Evolutionary conservation across 306 rosid genomes (phyloP).

Genomic region (Arachis hypogaea): DNA sequence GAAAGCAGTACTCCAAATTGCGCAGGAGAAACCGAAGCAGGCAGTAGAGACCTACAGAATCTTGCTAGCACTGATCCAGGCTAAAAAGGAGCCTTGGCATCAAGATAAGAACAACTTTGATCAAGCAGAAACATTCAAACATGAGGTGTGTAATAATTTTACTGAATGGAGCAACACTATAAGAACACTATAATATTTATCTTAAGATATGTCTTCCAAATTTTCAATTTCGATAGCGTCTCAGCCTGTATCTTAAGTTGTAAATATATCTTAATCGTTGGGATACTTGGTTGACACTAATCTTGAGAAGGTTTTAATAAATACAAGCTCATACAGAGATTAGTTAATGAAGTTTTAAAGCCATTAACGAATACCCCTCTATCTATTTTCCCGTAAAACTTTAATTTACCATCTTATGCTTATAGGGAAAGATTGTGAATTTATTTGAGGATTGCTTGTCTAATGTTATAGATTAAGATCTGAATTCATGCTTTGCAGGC

Average conservation of each 20-base stretch:
- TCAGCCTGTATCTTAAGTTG: too few species aligned
- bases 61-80: slow-evolving; percentile 76
- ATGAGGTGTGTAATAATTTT: slow-evolving; percentile 55
- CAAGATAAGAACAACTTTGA: slow-evolving; percentile 48
- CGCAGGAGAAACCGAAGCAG: slow-evolving; percentile 82
- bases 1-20: slow-evolving; percentile 82
- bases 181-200: neutral
- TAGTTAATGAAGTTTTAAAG: slow-evolving; percentile 22
- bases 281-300: too few species aligned
- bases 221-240: too few species aligned
- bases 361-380: neutral
- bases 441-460: slow-evolving; percentile 2
- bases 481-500: slow-evolving; percentile 52
- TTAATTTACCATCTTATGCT: slow-evolving; percentile 7
- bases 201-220: too few species aligned
- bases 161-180: slow-evolving; percentile 3
- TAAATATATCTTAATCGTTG: too few species aligned
- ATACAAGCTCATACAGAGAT: slow-evolving; percentile 5
- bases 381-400: neutral
- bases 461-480: neutral
- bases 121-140: slow-evolving; percentile 42
- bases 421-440: neutral
- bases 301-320: slow-evolving; percentile 8
- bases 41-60: slow-evolving; percentile 91
- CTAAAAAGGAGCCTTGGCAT: slow-evolving; percentile 57